phyloP scores from a whole-genome alignment of 352 stramenopile genomes.

The Thraustochytrium striatum region DNA sequence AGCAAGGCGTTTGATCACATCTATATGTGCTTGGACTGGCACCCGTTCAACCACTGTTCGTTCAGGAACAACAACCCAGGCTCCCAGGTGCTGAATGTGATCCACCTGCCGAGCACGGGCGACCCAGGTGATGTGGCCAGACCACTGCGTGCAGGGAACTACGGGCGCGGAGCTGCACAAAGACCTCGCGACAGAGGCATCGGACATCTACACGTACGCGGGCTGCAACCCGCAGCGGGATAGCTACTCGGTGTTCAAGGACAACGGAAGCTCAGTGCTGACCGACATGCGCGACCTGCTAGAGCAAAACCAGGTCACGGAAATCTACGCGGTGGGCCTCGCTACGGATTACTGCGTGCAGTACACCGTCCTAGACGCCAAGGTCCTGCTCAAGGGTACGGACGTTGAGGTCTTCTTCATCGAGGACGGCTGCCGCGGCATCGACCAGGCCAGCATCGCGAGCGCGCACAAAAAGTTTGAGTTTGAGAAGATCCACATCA shows the following conservation, averaged over 20 bases:
- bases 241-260: conserved; percentile 42
- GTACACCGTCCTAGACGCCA: conserved; percentile 44
- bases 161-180: conserved; percentile 44
- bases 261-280: conserved; percentile 20
- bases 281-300: conserved; percentile 45
- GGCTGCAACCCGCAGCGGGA: conserved; percentile 44
- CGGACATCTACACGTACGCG: conserved; percentile 37
- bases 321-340: conserved; percentile 38
- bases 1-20: conserved; percentile 49
- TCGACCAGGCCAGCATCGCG: conserved; percentile 9
- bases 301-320: conserved; percentile 5
- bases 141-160: conserved; percentile 53
- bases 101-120: conserved; percentile 30
- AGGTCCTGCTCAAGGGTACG: neutral
- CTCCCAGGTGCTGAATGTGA: conserved; percentile 27
- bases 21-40: conserved; percentile 51
- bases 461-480: conserved; percentile 5
- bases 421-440: conserved; percentile 37
- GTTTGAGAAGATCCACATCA: conserved; percentile 39
- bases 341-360: conserved; percentile 43
- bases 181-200: conserved; percentile 25
- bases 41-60: conserved; percentile 49
- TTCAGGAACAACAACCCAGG: conserved; percentile 52
- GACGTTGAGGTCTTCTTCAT: conserved; percentile 30
- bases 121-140: conserved; percentile 53